Evolutionary conservation across 2,329 filamentous ascomycete genomes (phyloP), one percentile per base, ranked within the genome.

Genomic region (Colletotrichum chlorophyti): DNA sequence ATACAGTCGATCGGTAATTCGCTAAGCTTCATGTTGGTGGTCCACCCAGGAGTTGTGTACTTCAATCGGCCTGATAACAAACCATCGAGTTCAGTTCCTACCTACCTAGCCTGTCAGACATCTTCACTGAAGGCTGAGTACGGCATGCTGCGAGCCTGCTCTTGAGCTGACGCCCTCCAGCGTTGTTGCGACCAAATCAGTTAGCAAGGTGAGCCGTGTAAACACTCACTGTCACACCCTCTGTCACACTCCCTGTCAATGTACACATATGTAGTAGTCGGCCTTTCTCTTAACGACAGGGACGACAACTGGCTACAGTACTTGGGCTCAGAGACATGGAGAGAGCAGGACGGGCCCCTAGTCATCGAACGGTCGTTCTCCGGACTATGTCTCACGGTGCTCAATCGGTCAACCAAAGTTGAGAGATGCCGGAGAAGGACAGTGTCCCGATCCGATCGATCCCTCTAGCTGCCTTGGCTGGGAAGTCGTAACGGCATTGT

Each of bases 391-490:
- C 35, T 38, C 35, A 38, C 35, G 14, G n/a, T 17, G n/a, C 15
- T 38, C 45, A 37, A 21, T 11, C 23, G 14, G 23, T 31, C 19
- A 27, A 34, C 55, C 55, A 26, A 27, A 42, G 41, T 19, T 42
- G 37, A 38, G 35, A 58, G 52, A 43, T 34, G 15, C 35, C 23
- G 35, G 40, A 58, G 17, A 19, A 15, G 19, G 27, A 53, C 37
- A 48, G 41, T 35, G 47, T 49, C n/a, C 31, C 55, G 55, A 55
- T 49, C 50, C 55, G 55, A 55, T 59, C 51, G 55, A 59, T 59
- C 37, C 17, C 49, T 35, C 38, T 29, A 17, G 19, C n/a, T 38
- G 31, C 31, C 31, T 31, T 35, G 43, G 29, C 37, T 26, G 42
- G n/a, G 29, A 48, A 27, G 12, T 15, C 32, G 26, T 32, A 19